A percentile compares a stretch with the other conserved stretches of the same genome.
Conservation (phyloP, 768 basidiomycete species). For the Nidularia sp. region DNA sequence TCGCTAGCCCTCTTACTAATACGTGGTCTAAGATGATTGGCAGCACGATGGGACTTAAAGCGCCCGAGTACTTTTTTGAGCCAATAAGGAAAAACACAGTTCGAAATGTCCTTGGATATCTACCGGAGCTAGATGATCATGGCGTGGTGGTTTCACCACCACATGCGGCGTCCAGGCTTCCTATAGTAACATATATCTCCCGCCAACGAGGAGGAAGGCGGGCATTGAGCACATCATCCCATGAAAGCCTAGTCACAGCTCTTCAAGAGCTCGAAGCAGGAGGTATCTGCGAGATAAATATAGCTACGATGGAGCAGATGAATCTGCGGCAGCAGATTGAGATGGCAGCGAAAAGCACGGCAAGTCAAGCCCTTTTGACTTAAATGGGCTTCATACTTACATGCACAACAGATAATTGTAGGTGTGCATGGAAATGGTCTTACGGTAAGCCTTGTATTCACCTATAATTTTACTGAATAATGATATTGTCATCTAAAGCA, state of each 20-base stretch:
- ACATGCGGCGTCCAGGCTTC: constrained; percentile 9
- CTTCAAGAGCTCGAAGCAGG: constrained; percentile 41
- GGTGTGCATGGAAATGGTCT: constrained; percentile 68
- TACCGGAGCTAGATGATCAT: constrained; percentile 13
- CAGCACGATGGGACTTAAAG: constrained; percentile 23
- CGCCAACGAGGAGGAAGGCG: constrained; percentile 41
- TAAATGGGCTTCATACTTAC: neutral
- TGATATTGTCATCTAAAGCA: constrained; percentile 23
- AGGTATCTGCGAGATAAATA: constrained; percentile 45
- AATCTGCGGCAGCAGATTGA: constrained; percentile 57
- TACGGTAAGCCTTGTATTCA: constrained; percentile 24
- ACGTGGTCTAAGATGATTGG: constrained; percentile 32
- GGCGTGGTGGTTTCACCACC: constrained; percentile 11
- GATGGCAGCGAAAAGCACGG: constrained; percentile 57
- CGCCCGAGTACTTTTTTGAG: constrained; percentile 25
- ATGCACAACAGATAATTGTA: constrained; percentile 37
- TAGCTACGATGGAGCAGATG: constrained; percentile 30
- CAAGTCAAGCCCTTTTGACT: constrained; percentile 18
- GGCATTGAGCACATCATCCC: constrained; percentile 35
- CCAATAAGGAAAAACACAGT: constrained; percentile 25
- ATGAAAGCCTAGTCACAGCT: constrained; percentile 40
- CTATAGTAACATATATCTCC: constrained; percentile 53
- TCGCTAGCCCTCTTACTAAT: constrained; percentile 17
- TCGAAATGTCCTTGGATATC: constrained; percentile 24
- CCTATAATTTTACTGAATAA: neutral